These are phyloP conservation scores for Penicillium cinerascens DNA, from an alignment of 495 filamentous ascomycete species.

Conservation along the genomic window DNA sequence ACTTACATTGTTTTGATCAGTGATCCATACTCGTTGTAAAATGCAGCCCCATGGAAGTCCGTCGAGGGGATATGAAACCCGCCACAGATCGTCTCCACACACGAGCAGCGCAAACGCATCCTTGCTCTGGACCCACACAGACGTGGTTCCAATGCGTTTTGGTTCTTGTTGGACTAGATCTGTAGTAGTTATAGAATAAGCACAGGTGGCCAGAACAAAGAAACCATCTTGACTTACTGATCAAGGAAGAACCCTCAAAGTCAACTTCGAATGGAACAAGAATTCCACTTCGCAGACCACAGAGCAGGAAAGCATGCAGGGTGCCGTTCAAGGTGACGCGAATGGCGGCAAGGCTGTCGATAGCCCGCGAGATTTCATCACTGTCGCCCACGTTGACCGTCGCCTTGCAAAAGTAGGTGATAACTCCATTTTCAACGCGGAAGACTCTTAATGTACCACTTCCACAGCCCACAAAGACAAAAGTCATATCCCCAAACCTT, in stretches of 20 bases:
- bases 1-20: slow-evolving; percentile 44
- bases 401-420: slow-evolving; percentile 20
- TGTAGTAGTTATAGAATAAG: slow-evolving; percentile 9
- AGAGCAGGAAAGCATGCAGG: slow-evolving; percentile 29
- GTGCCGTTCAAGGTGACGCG: slow-evolving; percentile 5
- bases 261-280: slow-evolving; percentile 35
- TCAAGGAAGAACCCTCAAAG: slow-evolving; percentile 14
- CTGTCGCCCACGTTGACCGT: slow-evolving; percentile 9
- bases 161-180: slow-evolving; percentile 27
- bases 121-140: slow-evolving; percentile 32
- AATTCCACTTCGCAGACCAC: slow-evolving; percentile 43
- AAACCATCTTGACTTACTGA: slow-evolving; percentile 20
- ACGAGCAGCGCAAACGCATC: slow-evolving; percentile 31
- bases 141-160: slow-evolving; percentile 35
- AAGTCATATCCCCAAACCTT: slow-evolving; percentile 17
- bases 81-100: slow-evolving; percentile 43
- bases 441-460: slow-evolving; percentile 36
- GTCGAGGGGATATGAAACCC: slow-evolving; percentile 24
- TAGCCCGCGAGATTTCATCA: slow-evolving; percentile 34
- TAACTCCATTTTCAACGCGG: slow-evolving; percentile 14
- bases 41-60: slow-evolving; percentile 21
- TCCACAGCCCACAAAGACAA: slow-evolving; percentile 38
- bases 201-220: neutral
- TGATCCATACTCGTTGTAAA: slow-evolving; percentile 40
- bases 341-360: slow-evolving; percentile 37